Evolutionary conservation across 768 basidiomycete species (phyloP).

Genomic region (Lactarius pseudohatsudake): DNA sequence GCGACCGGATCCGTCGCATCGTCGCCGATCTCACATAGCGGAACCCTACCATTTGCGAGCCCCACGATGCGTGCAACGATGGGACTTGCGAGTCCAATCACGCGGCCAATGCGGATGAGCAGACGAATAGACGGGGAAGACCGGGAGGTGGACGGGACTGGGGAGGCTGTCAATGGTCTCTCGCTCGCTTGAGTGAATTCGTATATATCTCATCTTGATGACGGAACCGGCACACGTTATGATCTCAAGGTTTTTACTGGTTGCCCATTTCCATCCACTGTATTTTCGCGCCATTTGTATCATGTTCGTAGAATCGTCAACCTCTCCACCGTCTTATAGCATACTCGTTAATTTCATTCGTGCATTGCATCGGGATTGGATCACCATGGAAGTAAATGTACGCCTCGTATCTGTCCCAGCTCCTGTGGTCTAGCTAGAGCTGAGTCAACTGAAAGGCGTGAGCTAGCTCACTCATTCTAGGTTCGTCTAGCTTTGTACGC

Average conservation of each 20-base stretch:
- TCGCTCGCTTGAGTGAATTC: conserved; percentile 37
- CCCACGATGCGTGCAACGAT: conserved; percentile 72
- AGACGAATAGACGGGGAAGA: conserved; percentile 56
- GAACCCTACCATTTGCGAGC: conserved; percentile 52
- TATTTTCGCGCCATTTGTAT: conserved; percentile 20
- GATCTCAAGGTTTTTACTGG: conserved; percentile 8
- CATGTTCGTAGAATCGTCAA: conserved; percentile 5
- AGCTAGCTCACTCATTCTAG: conserved; percentile 46
- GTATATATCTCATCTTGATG: not conserved
- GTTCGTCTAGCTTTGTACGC: conserved; percentile 38
- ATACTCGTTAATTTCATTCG: not conserved
- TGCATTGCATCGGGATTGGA: not conserved
- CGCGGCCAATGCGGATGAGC: conserved; percentile 62
- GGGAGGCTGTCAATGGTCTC: conserved; percentile 71
- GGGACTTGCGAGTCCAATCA: conserved; percentile 72
- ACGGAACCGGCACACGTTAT: not conserved
- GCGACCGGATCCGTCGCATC: conserved; percentile 63
- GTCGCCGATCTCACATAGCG: conserved; percentile 61
- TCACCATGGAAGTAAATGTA: conserved; percentile 33
- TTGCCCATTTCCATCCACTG: conserved; percentile 2
- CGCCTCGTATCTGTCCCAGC: conserved; percentile 96
- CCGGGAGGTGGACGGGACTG: conserved; percentile 74
- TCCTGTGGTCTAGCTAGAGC: conserved; percentile 57
- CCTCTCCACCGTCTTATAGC: not conserved
- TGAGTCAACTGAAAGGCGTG: conserved; percentile 82